Percentiles rank a stretch among this genome's conserved stretches.
Evolutionary conservation across 768 basidiomycete species (phyloP).

Genomic region (Russula olivacea): DNA sequence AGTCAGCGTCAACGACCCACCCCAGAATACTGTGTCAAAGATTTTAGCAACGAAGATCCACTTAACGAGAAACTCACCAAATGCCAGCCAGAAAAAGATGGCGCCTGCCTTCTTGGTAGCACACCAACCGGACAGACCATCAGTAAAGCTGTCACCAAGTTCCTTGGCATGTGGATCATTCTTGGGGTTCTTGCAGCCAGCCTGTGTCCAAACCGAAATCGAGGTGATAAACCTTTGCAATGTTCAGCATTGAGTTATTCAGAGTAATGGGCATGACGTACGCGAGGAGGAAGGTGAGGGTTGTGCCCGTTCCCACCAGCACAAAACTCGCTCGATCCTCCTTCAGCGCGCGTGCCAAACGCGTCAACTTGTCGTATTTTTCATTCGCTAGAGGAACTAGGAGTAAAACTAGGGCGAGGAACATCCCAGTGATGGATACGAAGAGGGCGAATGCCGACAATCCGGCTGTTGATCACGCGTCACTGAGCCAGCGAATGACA

Average conservation of each 20-base stretch:
- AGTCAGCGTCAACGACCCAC: constrained; percentile 56
- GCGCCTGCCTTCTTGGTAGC: constrained; percentile 86
- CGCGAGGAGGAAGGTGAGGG: constrained; percentile 69
- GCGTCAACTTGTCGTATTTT: constrained; percentile 75
- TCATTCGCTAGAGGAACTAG: constrained; percentile 75
- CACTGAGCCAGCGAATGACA: not conserved
- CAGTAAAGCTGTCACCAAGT: constrained; percentile 59
- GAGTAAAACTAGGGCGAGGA: constrained; percentile 69
- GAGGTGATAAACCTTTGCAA: constrained; percentile 59
- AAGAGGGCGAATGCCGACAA: constrained; percentile 84
- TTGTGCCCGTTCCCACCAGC: constrained; percentile 63
- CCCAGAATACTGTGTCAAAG: constrained; percentile 63
- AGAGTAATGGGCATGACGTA: constrained; percentile 37
- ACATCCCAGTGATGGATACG: constrained; percentile 63
- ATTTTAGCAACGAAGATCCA: not conserved
- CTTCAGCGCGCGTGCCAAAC: constrained; percentile 72
- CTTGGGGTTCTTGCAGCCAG: constrained; percentile 80
- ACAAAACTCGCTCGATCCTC: constrained; percentile 83
- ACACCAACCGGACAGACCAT: constrained; percentile 76
- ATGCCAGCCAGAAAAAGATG: constrained; percentile 85
- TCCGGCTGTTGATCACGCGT: constrained; percentile 52
- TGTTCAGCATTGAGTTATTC: constrained; percentile 22
- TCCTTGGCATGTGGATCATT: constrained; percentile 72
- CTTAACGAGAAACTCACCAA: constrained; percentile 44
- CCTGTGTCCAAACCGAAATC: constrained; percentile 81